phyloP scores from a whole-genome alignment of 805 yeast species.

The Sugiyamaella boreocaroliniensis region DNA sequence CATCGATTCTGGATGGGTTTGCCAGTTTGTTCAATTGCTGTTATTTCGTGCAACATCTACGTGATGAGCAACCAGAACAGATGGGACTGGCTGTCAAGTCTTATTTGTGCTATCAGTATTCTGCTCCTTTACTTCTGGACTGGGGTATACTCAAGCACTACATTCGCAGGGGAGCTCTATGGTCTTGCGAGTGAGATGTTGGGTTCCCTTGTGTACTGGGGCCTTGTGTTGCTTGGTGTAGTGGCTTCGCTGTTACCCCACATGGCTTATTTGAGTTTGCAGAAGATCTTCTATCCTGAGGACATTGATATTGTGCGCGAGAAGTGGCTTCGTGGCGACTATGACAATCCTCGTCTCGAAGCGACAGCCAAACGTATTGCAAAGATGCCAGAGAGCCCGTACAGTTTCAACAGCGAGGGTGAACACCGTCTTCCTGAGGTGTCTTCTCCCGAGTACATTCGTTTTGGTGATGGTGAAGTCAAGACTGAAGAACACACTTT shows the following conservation, averaged over 20 bases:
- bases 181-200: slow-evolving; percentile 56
- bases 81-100: slow-evolving; percentile 68
- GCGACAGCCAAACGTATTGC: background rate
- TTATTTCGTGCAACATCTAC: slow-evolving; percentile 57
- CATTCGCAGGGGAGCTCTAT: slow-evolving; percentile 52
- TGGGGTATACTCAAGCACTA: slow-evolving; percentile 62
- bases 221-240: slow-evolving; percentile 49
- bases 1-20: slow-evolving; percentile 70
- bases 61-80: slow-evolving; percentile 61
- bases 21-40: slow-evolving; percentile 52
- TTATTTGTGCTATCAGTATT: slow-evolving; percentile 49
- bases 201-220: slow-evolving; percentile 63
- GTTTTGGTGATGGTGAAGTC: slow-evolving; percentile 11
- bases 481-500: slow-evolving; percentile 12
- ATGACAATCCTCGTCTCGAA: slow-evolving; percentile 3
- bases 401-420: slow-evolving; percentile 2
- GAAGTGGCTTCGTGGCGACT: slow-evolving; percentile 31
- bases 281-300: slow-evolving; percentile 48
- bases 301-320: slow-evolving; percentile 72
- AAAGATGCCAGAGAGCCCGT: background rate
- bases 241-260: slow-evolving; percentile 56
- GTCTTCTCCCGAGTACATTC: slow-evolving; percentile 9
- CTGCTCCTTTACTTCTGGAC: slow-evolving; percentile 66
- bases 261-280: slow-evolving; percentile 44
- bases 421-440: background rate